Evolutionary conservation across 225 moss, liverwort and hornwort species (phyloP), one percentile per base, ranked within the genome.

Genomic region (Thuidium tamariscinum): DNA sequence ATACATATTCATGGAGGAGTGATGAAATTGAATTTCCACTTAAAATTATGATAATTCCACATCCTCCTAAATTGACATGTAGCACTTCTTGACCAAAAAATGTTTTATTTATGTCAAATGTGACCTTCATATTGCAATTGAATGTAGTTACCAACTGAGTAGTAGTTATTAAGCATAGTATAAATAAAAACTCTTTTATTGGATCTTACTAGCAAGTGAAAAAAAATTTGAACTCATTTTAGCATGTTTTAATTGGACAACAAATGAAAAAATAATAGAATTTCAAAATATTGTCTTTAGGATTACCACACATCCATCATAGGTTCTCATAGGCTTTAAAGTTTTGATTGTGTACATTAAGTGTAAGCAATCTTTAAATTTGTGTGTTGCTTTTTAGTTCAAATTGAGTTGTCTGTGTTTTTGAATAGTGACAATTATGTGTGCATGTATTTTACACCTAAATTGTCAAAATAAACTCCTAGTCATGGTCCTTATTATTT

Each of bases 1-100:
- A 1, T 10, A 30, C 0, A 1, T 30, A 30, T 30, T 48, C 0
- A 19, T 0, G 0, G 44, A 0, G 13, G 71, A 73, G 1, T 12
- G 11, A 7, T 48, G 19, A 73, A 48, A 73, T 49, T 20, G 12
- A 73, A 73, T 46, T 72, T 32, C 10, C 0, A 48, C 46, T 72
- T 29, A 0, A 72, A 1, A 30, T 9, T 72, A 18, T 73, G 72
- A 73, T 1, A 27, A 11, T 10, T 54, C 6, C 54, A 54, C 54
- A 54, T 16, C 16, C 16, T n/a, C n/a, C n/a, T n/a, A n/a, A n/a
- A n/a, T n/a, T 48, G 6, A 29, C 5, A 5, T 27, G 17, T 10
- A 71, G 9, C 2, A 29, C 2, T 39, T 42, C 16, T 16, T 44
- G 27, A 42, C 5, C 5, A 70, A 13, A 1, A 7, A 6, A 4